Evolutionary conservation across 768 basidiomycete species (phyloP).

Genomic region (Pleurotus pulmonarius): DNA sequence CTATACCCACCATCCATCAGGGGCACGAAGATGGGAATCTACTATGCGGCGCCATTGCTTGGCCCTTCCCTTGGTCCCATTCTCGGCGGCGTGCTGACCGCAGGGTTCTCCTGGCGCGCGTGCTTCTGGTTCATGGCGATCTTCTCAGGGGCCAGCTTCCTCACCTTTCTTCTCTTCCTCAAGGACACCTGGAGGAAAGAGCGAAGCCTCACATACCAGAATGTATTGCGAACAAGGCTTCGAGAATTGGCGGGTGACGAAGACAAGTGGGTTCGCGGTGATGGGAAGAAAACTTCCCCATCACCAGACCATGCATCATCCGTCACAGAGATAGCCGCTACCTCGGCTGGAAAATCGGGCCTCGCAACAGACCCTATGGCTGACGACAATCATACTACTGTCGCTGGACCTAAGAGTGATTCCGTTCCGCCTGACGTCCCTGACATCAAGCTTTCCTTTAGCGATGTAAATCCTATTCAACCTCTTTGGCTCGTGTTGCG

Average conservation of each 20-base stretch:
- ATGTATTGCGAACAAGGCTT: slow-evolving; percentile 38
- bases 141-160: slow-evolving; percentile 48
- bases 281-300: no score
- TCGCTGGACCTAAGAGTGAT: no score
- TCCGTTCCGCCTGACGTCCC: no score
- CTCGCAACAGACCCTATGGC: background rate
- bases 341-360: background rate
- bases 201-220: slow-evolving; percentile 78
- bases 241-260: no score
- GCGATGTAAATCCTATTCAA: slow-evolving; percentile 72
- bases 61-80: slow-evolving; percentile 71
- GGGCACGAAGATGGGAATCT: slow-evolving; percentile 78
- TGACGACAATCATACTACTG: no score
- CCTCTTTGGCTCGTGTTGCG: slow-evolving; percentile 58
- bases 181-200: slow-evolving; percentile 82
- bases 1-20: slow-evolving; percentile 73
- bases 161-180: slow-evolving; percentile 66
- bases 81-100: slow-evolving; percentile 66
- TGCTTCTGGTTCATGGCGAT: slow-evolving; percentile 81
- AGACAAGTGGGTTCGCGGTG: no score
- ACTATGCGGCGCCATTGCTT: slow-evolving; percentile 75
- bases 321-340: background rate
- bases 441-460: slow-evolving; percentile 49
- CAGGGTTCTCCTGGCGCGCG: slow-evolving; percentile 72
- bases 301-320: slow-evolving; percentile 9